These are phyloP conservation scores for Phialophora chinensis DNA, from an alignment of 2,329 filamentous ascomycete species.

Conservation along the genomic window DNA sequence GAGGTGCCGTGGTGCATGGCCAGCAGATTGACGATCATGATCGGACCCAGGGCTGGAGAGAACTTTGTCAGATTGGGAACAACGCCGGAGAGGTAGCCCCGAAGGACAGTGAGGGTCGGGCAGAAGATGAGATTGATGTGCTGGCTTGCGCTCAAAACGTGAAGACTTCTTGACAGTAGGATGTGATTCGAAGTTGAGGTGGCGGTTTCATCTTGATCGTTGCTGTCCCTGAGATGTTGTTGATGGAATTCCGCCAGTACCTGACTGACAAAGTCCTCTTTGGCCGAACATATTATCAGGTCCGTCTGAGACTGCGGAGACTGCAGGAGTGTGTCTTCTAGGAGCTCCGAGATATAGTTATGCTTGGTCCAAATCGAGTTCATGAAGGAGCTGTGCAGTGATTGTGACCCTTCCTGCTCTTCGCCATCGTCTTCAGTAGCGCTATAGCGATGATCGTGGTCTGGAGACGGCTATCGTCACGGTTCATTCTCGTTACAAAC, in stretches of 20 bases:
- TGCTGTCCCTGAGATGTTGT: constrained; percentile 32
- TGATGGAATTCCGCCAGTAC: constrained; percentile 58
- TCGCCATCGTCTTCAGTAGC: constrained; percentile 1
- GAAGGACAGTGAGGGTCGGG: constrained; percentile 76
- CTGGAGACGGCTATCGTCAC: no score
- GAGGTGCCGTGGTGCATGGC: constrained; percentile 51
- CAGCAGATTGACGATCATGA: constrained; percentile 51
- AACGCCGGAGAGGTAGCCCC: constrained; percentile 71
- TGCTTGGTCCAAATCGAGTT: constrained; percentile 41
- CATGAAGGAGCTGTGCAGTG: constrained; percentile 8
- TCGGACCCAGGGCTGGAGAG: constrained; percentile 44
- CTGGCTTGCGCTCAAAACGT: constrained; percentile 70
- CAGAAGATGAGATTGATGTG: constrained; percentile 74
- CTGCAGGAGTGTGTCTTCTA: constrained; percentile 66
- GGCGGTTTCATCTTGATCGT: background rate
- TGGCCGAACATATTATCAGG: constrained; percentile 72
- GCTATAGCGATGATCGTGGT: background rate
- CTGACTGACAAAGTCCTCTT: constrained; percentile 67
- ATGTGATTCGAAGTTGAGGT: constrained; percentile 41
- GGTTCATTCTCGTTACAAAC: background rate
- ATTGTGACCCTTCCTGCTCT: background rate
- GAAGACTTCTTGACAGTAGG: constrained; percentile 69
- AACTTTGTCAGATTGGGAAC: constrained; percentile 47
- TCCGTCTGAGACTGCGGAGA: constrained; percentile 64
- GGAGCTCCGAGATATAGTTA: constrained; percentile 60